Percentiles rank a stretch among this genome's conserved stretches.
Conservation (phyloP, 2,329 filamentous ascomycete genomes). For the Blastomyces emzantsi region DNA sequence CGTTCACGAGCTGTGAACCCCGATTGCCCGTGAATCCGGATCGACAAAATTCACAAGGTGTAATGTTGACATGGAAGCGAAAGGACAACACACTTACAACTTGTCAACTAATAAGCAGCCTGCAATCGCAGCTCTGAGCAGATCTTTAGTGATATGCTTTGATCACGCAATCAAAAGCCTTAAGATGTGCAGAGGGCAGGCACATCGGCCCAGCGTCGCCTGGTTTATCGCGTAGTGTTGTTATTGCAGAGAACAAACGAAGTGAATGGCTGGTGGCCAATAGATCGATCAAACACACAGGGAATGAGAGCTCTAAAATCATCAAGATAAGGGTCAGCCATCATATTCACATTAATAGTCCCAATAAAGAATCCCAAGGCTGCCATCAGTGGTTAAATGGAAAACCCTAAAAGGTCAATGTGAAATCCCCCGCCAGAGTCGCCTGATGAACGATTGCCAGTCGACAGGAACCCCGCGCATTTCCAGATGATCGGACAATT, state of each 20-base stretch:
- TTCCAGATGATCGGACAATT: neutral
- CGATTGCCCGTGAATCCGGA: neutral
- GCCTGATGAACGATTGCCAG: neutral
- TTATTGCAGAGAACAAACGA: neutral
- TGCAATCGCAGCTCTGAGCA: neutral
- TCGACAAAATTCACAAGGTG: neutral
- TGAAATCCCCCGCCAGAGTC: neutral
- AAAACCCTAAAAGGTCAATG: neutral
- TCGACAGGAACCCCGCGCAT: neutral
- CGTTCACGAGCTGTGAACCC: neutral
- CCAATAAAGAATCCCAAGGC: neutral
- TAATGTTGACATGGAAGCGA: neutral
- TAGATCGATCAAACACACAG: neutral
- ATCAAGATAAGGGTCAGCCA: neutral
- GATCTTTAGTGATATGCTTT: neutral
- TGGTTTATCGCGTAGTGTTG: slow-evolving; percentile 1
- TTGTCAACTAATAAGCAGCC: neutral
- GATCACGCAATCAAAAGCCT: neutral
- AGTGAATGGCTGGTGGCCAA: neutral
- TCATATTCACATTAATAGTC: neutral
- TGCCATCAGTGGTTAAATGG: neutral
- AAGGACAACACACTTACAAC: neutral
- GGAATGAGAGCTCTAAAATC: neutral
- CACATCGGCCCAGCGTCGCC: neutral
- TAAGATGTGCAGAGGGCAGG: neutral